Evolutionary conservation across 306 rosid genomes (phyloP), one percentile per base, ranked within the genome.

Genomic region (Rosa rugosa): DNA sequence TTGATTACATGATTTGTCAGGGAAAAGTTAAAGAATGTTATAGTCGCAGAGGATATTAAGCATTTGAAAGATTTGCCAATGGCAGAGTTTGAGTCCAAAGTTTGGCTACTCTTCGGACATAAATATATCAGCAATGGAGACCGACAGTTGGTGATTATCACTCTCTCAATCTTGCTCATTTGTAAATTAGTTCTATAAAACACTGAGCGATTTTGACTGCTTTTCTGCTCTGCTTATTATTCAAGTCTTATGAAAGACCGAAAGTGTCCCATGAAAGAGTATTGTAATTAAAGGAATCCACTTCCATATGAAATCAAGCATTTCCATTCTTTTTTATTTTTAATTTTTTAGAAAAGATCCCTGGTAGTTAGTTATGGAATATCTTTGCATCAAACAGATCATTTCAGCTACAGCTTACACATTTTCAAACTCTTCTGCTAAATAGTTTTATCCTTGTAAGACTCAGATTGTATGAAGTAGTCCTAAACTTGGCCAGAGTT

Each of bases 121-220:
- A 8, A 38, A 0, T 25, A 10, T 57, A 31, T 65, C 8, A 5
- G 27, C 2, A 7, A 1, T 25, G 10, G 34, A 59, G 91, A 91
- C 45, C 89, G 98, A 4, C 80, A 41, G 77, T 6, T 14, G 91
- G 97, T 94, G 81, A 85, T 68, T 57, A 49, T 64, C 47, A 74
- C 51, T 80, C 27, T 22, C 51, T 75, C 47, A 72, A 8, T 8
- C 46, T 44, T 44, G 46, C 46, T 44, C 46, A 42, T 25, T 64
- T 59, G 46, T 18, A 8, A 6, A 31, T 31, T 31, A 31, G 36
- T 31, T 31, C 36, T 31, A 31, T 31, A 31, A 31, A 31, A 31
- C 36, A 31, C 36, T 31, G 3, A 31, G 36, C 2, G 36, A 31
- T 31, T 31, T 1, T 31, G 34, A 31, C 34, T 31, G 3, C 34